Conservation (phyloP, 2,329 filamentous ascomycete species). For the Capronia epimyces region DNA sequence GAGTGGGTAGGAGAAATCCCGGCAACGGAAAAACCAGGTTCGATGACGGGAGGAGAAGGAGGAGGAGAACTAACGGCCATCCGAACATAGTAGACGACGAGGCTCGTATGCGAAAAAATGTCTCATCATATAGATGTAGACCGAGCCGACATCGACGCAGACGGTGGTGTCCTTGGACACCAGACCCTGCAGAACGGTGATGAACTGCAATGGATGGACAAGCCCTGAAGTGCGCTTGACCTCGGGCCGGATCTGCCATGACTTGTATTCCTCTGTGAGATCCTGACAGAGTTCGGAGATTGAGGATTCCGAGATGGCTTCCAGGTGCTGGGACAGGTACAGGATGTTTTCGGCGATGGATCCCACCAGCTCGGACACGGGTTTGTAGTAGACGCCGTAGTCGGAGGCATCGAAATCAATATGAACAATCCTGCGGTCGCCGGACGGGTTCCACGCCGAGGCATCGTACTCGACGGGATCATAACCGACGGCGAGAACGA, state of each 20-base stretch:
- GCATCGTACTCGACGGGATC: slow-evolving; percentile 48
- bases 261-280: slow-evolving; percentile 36
- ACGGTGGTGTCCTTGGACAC: slow-evolving; percentile 42
- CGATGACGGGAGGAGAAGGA: neutral
- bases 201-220: slow-evolving; percentile 46
- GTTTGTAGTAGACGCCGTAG: slow-evolving; percentile 41
- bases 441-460: slow-evolving; percentile 41
- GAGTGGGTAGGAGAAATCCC: no score
- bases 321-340: slow-evolving; percentile 34
- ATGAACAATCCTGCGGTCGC: slow-evolving; percentile 40
- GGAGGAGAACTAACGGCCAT: neutral
- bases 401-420: slow-evolving; percentile 40
- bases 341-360: slow-evolving; percentile 40
- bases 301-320: slow-evolving; percentile 35
- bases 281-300: slow-evolving; percentile 29
- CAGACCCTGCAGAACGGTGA: slow-evolving; percentile 40
- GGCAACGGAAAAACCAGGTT: no score
- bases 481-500: slow-evolving; percentile 45
- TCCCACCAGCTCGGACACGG: slow-evolving; percentile 41
- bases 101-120: slow-evolving; percentile 18
- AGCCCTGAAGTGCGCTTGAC: slow-evolving; percentile 30
- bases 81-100: neutral
- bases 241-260: slow-evolving; percentile 33
- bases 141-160: slow-evolving; percentile 44
- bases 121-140: slow-evolving; percentile 48